Evolutionary conservation across 1,284 basidiomycete species (phyloP).

Genomic region (Irpex sp.): DNA sequence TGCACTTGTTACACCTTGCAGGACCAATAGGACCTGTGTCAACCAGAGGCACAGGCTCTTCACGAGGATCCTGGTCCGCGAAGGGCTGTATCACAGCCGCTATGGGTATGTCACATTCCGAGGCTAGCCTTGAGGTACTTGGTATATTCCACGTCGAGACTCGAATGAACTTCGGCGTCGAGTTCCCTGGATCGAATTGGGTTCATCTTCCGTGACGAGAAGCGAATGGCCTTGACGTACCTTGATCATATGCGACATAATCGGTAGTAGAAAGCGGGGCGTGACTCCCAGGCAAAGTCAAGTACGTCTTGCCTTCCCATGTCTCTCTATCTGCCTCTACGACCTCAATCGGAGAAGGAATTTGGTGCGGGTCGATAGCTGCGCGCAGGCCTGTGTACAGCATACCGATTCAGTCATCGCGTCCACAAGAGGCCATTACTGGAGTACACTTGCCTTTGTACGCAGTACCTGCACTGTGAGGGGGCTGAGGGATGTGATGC

Average conservation of each 20-base stretch:
- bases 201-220: not conserved
- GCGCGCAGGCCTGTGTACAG: slow-evolving; percentile 60
- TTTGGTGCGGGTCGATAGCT: slow-evolving; percentile 86
- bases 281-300: slow-evolving; percentile 73
- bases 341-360: slow-evolving; percentile 87
- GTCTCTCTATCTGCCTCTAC: slow-evolving; percentile 81
- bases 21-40: slow-evolving; percentile 70
- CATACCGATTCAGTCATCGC: not conserved
- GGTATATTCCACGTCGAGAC: slow-evolving; percentile 76
- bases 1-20: slow-evolving; percentile 82
- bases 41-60: slow-evolving; percentile 81
- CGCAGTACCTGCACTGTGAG: slow-evolving; percentile 73
- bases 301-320: slow-evolving; percentile 79
- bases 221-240: slow-evolving; percentile 35
- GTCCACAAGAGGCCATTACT: not conserved
- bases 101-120: slow-evolving; percentile 83
- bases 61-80: slow-evolving; percentile 76
- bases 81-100: slow-evolving; percentile 90
- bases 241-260: slow-evolving; percentile 90
- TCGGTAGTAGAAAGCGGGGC: slow-evolving; percentile 87
- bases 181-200: slow-evolving; percentile 47
- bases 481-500: slow-evolving; percentile 71
- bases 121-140: slow-evolving; percentile 74
- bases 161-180: slow-evolving; percentile 64
- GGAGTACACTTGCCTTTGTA: slow-evolving; percentile 45